Conservation (phyloP, 2,329 filamentous ascomycete species). For the Clonostachys sp. region DNA sequence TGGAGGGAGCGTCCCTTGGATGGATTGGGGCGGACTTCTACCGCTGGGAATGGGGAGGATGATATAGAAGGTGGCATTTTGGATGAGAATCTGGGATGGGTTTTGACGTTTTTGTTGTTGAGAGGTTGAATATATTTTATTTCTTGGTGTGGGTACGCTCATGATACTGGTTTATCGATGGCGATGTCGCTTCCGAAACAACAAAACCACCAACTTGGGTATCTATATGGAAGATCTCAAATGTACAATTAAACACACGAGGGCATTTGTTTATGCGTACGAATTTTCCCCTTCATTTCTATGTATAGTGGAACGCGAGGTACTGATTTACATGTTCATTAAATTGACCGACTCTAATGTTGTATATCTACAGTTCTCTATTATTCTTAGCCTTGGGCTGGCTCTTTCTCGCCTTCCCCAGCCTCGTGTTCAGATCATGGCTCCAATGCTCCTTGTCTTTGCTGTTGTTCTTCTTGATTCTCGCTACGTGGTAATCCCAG, state of each 20-base stretch:
- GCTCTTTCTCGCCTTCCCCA: constrained; percentile 22
- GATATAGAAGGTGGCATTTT: background rate
- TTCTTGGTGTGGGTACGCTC: too few relatives aligned
- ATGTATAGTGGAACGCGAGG: background rate
- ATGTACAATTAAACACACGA: too few relatives aligned
- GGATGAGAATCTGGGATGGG: background rate
- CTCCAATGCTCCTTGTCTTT: constrained; percentile 38
- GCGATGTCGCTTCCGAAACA: too few relatives aligned
- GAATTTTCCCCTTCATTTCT: background rate
- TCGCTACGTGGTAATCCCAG: constrained; percentile 50
- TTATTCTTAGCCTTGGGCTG: constrained; percentile 13
- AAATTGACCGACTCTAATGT: too few relatives aligned
- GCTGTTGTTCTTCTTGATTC: constrained; percentile 29
- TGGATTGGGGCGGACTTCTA: constrained; percentile 14
- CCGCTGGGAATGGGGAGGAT: background rate
- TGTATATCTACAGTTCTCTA: constrained; percentile 22
- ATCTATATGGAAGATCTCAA: too few relatives aligned
- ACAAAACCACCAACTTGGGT: too few relatives aligned
- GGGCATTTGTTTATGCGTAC: background rate
- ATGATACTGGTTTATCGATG: too few relatives aligned
- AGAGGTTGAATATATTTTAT: too few relatives aligned
- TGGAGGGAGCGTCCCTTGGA: constrained; percentile 40
- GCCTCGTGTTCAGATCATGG: constrained; percentile 27
- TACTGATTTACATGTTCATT: too few relatives aligned
- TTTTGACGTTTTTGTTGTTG: background rate